phyloP scores from a whole-genome alignment of 2,329 filamentous ascomycete species.

The Grosmannia clavigera region DNA sequence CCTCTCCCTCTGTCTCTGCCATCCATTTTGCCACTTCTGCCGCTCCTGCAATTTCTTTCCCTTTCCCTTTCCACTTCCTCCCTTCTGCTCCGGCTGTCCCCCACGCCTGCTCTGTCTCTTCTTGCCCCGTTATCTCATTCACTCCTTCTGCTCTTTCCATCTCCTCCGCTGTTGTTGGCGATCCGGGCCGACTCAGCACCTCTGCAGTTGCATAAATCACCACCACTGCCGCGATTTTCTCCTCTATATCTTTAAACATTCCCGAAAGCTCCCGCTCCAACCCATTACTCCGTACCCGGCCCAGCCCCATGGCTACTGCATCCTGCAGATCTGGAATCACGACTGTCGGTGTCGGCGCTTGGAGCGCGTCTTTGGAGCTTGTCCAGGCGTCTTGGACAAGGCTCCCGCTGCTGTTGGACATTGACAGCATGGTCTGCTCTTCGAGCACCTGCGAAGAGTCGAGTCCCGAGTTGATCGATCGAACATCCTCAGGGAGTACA shows the following conservation, averaged over 20 bases:
- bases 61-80: too few species aligned
- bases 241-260: conserved; percentile 35
- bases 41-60: too few species aligned
- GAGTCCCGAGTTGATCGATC: conserved; percentile 6
- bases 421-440: background rate
- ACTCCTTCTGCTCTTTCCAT: conserved; percentile 7
- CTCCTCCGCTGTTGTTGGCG: conserved; percentile 18
- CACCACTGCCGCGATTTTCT: conserved; percentile 40
- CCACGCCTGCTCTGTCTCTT: background rate
- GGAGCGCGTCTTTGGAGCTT: conserved; percentile 18
- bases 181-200: conserved; percentile 28
- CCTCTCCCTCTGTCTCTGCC: conserved; percentile 1
- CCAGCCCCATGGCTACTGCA: conserved; percentile 25
- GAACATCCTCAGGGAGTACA: conserved; percentile 4
- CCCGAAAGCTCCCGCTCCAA: conserved; percentile 32
- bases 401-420: conserved; percentile 4
- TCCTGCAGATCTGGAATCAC: conserved; percentile 31
- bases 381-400: background rate
- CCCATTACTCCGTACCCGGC: conserved; percentile 23
- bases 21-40: background rate
- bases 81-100: background rate
- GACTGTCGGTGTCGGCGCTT: conserved; percentile 33
- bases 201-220: conserved; percentile 40
- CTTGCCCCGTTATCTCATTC: conserved; percentile 12
- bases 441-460: conserved; percentile 4